phyloP scores from a whole-genome alignment of 768 basidiomycete genomes.

The Russula compacta region DNA sequence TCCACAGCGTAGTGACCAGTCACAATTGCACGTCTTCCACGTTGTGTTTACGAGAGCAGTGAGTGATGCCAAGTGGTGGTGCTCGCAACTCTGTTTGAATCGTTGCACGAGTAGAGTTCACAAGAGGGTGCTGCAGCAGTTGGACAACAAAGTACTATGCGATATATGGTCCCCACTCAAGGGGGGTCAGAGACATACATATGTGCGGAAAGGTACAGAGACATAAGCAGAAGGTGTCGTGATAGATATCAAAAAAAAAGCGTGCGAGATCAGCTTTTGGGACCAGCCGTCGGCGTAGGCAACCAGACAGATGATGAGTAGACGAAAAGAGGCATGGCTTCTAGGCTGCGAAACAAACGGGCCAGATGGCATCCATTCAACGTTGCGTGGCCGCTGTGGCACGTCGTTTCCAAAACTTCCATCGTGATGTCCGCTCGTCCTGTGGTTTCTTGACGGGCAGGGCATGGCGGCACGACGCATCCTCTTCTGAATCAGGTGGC shows the following conservation, averaged over 20 bases:
- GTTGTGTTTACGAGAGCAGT: no score
- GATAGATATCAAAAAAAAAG: no score
- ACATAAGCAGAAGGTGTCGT: not conserved
- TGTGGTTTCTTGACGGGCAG: not conserved
- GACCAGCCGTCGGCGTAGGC: not conserved
- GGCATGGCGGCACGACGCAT: not conserved
- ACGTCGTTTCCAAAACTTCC: conserved; percentile 6
- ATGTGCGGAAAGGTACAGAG: not conserved
- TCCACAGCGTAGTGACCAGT: no score
- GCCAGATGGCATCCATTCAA: not conserved
- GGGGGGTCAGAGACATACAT: not conserved
- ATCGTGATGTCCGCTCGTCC: not conserved
- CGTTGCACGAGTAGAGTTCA: not conserved
- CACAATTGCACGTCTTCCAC: no score
- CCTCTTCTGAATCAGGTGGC: conserved; percentile 28
- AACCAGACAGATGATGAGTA: not conserved
- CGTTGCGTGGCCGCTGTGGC: not conserved
- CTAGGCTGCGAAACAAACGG: not conserved
- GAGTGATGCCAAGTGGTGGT: no score
- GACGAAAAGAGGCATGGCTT: not conserved
- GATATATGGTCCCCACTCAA: not conserved
- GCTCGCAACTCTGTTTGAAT: no score
- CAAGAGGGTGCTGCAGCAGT: no score
- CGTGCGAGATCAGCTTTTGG: not conserved
- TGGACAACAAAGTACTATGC: not conserved